Conservation (phyloP, 306 rosid genomes). For the Trifolium repens region DNA sequence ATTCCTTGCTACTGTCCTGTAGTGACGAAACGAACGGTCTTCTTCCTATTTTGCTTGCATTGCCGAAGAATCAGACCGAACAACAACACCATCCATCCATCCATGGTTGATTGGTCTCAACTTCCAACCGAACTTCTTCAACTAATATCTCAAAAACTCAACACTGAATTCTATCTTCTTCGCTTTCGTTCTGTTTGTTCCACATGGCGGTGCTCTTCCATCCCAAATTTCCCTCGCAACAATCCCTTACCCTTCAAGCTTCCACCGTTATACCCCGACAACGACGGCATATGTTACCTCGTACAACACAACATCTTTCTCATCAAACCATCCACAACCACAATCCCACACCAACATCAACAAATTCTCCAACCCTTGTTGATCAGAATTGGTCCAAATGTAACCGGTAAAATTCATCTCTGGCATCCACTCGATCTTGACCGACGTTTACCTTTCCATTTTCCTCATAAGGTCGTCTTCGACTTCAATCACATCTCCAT, state of each 20-base stretch:
- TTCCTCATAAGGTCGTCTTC: too few species aligned
- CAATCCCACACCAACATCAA: too few species aligned
- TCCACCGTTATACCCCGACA: not conserved
- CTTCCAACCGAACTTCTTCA: not conserved
- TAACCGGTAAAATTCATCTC: not conserved
- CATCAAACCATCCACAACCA: conserved; percentile 27
- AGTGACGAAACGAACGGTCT: too few species aligned
- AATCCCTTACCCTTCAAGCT: not conserved
- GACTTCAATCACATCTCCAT: conserved; percentile 45
- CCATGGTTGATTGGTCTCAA: not conserved
- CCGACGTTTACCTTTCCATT: not conserved
- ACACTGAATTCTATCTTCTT: not conserved
- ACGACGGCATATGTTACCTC: not conserved
- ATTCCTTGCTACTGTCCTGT: too few species aligned
- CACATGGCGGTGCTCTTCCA: not conserved
- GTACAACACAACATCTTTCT: conserved; percentile 35
- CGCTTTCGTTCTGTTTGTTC: not conserved
- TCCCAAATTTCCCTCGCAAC: not conserved
- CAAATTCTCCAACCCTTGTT: conserved; percentile 17
- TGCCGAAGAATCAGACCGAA: too few species aligned
- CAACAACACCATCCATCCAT: not conserved
- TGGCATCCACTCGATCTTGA: conserved; percentile 17
- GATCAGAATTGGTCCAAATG: conserved; percentile 18
- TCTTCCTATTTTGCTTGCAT: too few species aligned
- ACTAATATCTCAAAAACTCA: too few species aligned